phyloP scores from a whole-genome alignment of 352 stramenopile genomes.

The Thalassiosira exigua region DNA sequence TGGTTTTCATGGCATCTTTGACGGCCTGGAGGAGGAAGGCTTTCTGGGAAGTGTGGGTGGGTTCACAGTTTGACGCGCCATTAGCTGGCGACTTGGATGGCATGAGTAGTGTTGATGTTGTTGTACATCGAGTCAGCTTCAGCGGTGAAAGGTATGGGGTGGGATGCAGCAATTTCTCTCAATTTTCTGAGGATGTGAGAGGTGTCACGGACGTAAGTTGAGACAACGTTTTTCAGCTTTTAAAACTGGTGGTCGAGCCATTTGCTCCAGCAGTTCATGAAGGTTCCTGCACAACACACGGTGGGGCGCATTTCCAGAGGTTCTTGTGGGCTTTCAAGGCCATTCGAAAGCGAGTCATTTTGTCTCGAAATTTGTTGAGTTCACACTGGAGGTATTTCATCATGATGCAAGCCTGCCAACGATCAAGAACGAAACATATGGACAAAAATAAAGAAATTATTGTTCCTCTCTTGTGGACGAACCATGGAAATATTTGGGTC shows the following conservation, averaged over 20 bases:
- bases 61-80: conserved; percentile 6
- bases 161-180: conserved; percentile 9
- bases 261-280: conserved; percentile 18
- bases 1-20: conserved; percentile 25
- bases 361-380: no score
- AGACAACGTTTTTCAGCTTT: conserved; percentile 9
- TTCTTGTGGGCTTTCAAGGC: conserved; percentile 27
- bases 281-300: conserved; percentile 33
- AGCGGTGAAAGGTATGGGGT: conserved; percentile 19
- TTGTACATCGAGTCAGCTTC: conserved; percentile 44
- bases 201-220: conserved; percentile 14
- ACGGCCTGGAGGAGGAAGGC: no score
- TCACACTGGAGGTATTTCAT: no score
- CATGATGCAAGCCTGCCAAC: no score
- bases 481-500: no score
- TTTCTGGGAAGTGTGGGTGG: no score
- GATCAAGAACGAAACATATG: no score
- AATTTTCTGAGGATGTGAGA: conserved; percentile 7
- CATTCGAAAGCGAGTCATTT: conserved; percentile 27
- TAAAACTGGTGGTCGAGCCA: conserved; percentile 30
- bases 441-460: no score
- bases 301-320: conserved; percentile 42
- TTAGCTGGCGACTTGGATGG: conserved; percentile 22
- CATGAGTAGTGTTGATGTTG: conserved; percentile 33
- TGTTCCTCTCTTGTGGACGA: no score